phyloP scores from a whole-genome alignment of 2,329 filamentous ascomycete species.

The Chrysoporthe austroafricana region DNA sequence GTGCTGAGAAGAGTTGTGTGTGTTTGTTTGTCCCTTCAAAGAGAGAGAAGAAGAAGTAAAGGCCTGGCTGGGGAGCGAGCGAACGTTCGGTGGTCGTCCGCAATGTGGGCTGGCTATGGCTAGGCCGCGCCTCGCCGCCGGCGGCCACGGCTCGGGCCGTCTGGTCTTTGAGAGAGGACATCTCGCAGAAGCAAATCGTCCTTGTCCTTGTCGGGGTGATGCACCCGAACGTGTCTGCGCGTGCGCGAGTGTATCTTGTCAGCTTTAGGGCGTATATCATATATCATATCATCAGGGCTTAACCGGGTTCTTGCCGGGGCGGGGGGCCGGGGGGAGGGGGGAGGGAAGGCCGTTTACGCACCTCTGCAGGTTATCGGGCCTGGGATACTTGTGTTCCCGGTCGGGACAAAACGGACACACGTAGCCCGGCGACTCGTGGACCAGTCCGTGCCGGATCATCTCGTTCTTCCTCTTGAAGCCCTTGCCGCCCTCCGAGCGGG shows the following conservation, averaged over 20 bases:
- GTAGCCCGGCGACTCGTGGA: constrained; percentile 93
- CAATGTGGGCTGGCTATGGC: background rate
- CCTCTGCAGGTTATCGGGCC: constrained; percentile 95
- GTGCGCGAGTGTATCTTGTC: constrained; percentile 15
- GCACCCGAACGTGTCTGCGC: constrained; percentile 83
- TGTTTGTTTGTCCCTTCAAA: background rate
- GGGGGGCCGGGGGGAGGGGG: too few relatives aligned
- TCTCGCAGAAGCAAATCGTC: constrained; percentile 81
- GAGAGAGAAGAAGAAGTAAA: background rate
- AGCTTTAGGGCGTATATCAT: too few relatives aligned
- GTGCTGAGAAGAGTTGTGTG: constrained; percentile 12
- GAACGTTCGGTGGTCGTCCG: too few relatives aligned
- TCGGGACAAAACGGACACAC: constrained; percentile 96
- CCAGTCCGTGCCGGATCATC: constrained; percentile 78
- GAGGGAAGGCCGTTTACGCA: constrained; percentile 45
- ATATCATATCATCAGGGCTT: too few relatives aligned
- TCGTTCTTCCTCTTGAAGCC: constrained; percentile 76
- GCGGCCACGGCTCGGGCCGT: constrained; percentile 81
- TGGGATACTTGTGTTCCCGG: constrained; percentile 89
- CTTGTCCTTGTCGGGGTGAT: constrained; percentile 87
- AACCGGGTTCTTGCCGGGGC: too few relatives aligned
- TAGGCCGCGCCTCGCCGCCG: constrained; percentile 62
- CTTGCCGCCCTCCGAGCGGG: constrained; percentile 66
- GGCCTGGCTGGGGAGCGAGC: too few relatives aligned
- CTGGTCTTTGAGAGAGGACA: constrained; percentile 82